Evolutionary conservation across 2,329 filamentous ascomycete species (phyloP), one percentile per base, ranked within the genome.

Genomic region (Helotiales sp.): DNA sequence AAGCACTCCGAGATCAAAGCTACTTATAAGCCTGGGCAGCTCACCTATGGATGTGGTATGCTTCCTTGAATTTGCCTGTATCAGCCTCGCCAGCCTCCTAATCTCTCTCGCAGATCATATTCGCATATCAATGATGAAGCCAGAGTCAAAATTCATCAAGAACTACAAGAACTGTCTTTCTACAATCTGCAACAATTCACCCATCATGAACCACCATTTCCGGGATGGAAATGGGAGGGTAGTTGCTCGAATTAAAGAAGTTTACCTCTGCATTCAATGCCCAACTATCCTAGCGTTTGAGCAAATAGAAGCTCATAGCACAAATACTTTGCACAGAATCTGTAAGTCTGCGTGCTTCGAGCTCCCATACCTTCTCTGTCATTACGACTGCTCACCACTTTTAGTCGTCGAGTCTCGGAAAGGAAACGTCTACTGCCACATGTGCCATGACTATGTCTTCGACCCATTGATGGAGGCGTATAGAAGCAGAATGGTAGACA

Each of bases 381-480:
- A 7, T 4, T 44, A 15, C 19, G 15, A 25, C 15, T 27, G 22
- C 40, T 44, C 15, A 44, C 5, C 34, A 38, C n/a, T 19, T 40
- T 48, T 65, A 92, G 89, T 89, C 69, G 88, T 93, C 36, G 90
- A 95, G 69, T 93, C 90, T 24, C 80, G 86, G 58, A 87, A 82
- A 64, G 90, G 90, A 36, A 81, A 85, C 50, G 76, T 95, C 6
- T 93, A 88, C 73, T 95, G 90, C 72, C 88, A 91, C 63, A 86
- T 91, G 70, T 95, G 90, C 70, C 84, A 89, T 69, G 90, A 95
- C 71, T 86, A 91, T 63, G 87, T 95, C 30, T 93, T 90, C 80
- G 90, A 95, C 66, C 88, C 89, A 5, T 89, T 88, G 5, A 77
- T 95, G 5, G 90, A 95, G 69, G 87, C 89, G 52, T 81, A 92